Evolutionary conservation across 805 yeast species (phyloP).

Genomic region (Teunomyces funiuensis): DNA sequence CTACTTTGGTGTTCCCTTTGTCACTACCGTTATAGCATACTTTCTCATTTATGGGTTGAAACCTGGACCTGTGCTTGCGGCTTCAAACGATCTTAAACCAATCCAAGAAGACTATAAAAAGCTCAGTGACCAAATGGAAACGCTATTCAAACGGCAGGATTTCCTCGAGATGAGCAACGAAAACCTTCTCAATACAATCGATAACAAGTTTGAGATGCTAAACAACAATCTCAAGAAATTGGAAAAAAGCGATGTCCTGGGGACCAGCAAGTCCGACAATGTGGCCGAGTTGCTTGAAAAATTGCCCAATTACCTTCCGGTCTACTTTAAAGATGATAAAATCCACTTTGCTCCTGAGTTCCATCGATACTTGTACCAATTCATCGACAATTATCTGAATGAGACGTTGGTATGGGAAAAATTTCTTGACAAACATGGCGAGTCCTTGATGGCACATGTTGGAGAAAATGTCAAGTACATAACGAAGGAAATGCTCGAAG

Average conservation of each 20-base stretch:
- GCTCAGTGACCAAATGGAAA: conserved; percentile 3
- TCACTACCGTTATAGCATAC: neutral
- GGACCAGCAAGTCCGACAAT: conserved; percentile 16
- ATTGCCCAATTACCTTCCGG: conserved; percentile 34
- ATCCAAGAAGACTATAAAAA: conserved; percentile 4
- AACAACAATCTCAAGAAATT: conserved; percentile 12
- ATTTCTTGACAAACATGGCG: conserved; percentile 22
- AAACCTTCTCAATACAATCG: conserved; percentile 12
- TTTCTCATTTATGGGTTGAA: neutral
- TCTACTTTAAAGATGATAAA: conserved; percentile 29
- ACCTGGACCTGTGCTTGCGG: neutral
- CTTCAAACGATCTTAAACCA: neutral
- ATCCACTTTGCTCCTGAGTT: conserved; percentile 42
- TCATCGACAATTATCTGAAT: conserved; percentile 28
- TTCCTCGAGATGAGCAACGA: conserved; percentile 17
- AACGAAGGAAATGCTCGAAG: conserved; percentile 23
- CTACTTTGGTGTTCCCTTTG: neutral
- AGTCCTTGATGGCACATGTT: conserved; percentile 13
- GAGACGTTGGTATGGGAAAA: conserved; percentile 21
- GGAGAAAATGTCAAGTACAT: conserved; percentile 13
- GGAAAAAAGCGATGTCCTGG: conserved; percentile 15
- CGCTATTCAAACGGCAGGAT: conserved; percentile 19
- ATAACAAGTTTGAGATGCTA: conserved; percentile 16
- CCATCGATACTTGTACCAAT: conserved; percentile 32
- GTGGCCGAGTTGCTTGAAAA: conserved; percentile 17